phyloP scores from a whole-genome alignment of 352 stramenopile genomes.

The Globisporangium heterothallicum region DNA sequence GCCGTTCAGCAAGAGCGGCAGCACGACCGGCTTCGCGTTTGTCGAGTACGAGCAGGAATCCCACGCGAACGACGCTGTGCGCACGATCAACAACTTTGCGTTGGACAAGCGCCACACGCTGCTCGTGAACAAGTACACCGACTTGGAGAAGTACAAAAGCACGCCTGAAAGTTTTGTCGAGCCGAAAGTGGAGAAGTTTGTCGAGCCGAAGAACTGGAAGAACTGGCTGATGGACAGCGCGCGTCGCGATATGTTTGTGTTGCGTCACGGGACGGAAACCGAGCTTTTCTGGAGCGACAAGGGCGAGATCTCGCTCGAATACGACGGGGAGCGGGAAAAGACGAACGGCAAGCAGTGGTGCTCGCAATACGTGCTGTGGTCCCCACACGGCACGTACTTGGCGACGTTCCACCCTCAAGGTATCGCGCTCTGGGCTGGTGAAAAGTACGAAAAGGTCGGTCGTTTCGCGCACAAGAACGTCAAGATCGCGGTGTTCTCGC shows the following conservation, averaged over 20 bases:
- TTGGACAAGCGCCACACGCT: slow-evolving; percentile 98
- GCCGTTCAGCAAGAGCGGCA: slow-evolving; percentile 50
- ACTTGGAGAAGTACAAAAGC: slow-evolving; percentile 77
- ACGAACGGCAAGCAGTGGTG: slow-evolving; percentile 95
- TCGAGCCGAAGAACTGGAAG: slow-evolving; percentile 90
- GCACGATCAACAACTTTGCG: slow-evolving; percentile 83
- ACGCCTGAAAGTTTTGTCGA: slow-evolving; percentile 75
- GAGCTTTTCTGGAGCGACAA: slow-evolving; percentile 96
- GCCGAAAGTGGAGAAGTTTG: slow-evolving; percentile 82
- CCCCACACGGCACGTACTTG: slow-evolving; percentile 94
- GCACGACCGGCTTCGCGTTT: slow-evolving; percentile 76
- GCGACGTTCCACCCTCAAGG: slow-evolving; percentile 97
- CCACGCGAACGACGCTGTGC: slow-evolving; percentile 71
- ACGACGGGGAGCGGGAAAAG: slow-evolving; percentile 95
- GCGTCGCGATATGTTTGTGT: slow-evolving; percentile 93
- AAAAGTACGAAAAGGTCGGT: slow-evolving; percentile 97
- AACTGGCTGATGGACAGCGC: slow-evolving; percentile 90
- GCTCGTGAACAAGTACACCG: slow-evolving; percentile 90
- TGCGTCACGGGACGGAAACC: slow-evolving; percentile 94
- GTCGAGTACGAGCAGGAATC: slow-evolving; percentile 76
- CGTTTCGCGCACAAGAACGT: slow-evolving; percentile 95
- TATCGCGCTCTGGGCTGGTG: slow-evolving; percentile 96
- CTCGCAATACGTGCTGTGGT: slow-evolving; percentile 98
- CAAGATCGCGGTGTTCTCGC: slow-evolving; percentile 93
- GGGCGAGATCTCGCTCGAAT: slow-evolving; percentile 87